A percentile compares a stretch with the other conserved stretches of the same genome.
phyloP scores from a whole-genome alignment of 2,329 filamentous ascomycete species.

The Arthrobotrys sphaeroides region DNA sequence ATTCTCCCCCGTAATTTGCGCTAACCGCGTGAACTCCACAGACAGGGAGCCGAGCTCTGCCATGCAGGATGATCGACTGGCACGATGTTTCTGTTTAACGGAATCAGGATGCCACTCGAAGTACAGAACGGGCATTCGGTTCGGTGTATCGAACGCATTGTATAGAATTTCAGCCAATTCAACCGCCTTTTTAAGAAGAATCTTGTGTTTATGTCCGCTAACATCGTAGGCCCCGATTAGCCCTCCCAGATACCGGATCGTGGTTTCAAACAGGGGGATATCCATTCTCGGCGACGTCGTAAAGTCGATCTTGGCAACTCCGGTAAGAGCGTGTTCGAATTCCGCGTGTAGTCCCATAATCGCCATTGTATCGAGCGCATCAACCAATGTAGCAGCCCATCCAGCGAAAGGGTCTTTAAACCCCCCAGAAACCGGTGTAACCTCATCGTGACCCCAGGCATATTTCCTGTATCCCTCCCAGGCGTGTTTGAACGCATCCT shows the following conservation, averaged over 20 bases:
- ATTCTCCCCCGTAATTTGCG: slow-evolving; percentile 80
- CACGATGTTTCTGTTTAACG: slow-evolving; percentile 56
- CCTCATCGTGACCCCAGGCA: slow-evolving; percentile 88
- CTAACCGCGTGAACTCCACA: slow-evolving; percentile 87
- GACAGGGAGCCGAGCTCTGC: slow-evolving; percentile 80
- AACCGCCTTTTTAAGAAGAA: slow-evolving; percentile 79
- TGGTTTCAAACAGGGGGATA: slow-evolving; percentile 92
- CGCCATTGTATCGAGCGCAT: slow-evolving; percentile 83
- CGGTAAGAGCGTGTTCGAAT: slow-evolving; percentile 79
- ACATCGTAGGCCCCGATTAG: slow-evolving; percentile 87
- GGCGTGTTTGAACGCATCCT: slow-evolving; percentile 76
- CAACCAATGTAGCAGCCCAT: slow-evolving; percentile 88
- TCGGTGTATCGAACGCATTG: slow-evolving; percentile 87
- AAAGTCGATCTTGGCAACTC: slow-evolving; percentile 80
- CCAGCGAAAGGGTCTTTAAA: slow-evolving; percentile 85
- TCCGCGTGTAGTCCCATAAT: slow-evolving; percentile 82
- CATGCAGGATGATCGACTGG: slow-evolving; percentile 63
- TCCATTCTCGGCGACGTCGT: slow-evolving; percentile 73
- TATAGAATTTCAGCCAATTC: slow-evolving; percentile 83
- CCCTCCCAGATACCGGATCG: slow-evolving; percentile 89
- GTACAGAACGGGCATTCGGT: slow-evolving; percentile 86
- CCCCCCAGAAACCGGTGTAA: slow-evolving; percentile 75
- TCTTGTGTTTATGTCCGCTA: slow-evolving; percentile 73
- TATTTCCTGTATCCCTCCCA: slow-evolving; percentile 83
- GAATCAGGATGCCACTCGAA: slow-evolving; percentile 75